These are phyloP conservation scores for Mallotus repandus DNA, from an alignment of 441 rosid species.

Conservation along the genomic window DNA sequence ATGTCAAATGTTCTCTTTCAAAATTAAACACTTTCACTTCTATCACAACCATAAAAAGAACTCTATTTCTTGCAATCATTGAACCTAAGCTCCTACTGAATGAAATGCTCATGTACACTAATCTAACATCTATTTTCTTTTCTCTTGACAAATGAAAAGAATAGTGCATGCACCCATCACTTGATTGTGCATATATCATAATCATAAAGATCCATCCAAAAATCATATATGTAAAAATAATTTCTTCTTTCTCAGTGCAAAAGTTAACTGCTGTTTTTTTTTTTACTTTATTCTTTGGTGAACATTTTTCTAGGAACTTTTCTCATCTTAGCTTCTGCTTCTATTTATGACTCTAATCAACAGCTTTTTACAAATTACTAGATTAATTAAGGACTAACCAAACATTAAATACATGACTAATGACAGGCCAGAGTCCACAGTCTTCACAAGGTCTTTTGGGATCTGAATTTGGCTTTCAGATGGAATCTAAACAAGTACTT, in stretches of 20 bases:
- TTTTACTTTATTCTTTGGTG: background rate
- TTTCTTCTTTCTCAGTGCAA: background rate
- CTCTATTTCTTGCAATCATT: conserved; percentile 12
- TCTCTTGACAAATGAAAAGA: background rate
- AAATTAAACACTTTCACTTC: background rate
- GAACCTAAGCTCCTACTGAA: background rate
- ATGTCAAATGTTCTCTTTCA: no score
- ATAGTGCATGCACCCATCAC: background rate
- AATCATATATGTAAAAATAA: background rate
- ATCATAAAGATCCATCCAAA: background rate
- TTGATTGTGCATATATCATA: background rate
- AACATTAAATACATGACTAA: conserved; percentile 8
- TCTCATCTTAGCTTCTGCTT: background rate
- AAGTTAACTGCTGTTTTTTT: background rate
- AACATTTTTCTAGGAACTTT: background rate
- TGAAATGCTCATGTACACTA: no score
- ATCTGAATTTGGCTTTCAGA: background rate
- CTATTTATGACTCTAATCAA: no score
- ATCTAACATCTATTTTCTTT: no score
- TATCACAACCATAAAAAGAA: background rate
- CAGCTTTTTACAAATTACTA: background rate
- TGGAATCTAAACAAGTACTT: conserved; percentile 25
- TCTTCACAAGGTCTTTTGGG: conserved; percentile 12
- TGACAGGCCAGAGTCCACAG: conserved; percentile 27
- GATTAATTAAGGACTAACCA: background rate